phyloP scores from a whole-genome alignment of 352 stramenopile species.

The Peronospora farinosa region DNA sequence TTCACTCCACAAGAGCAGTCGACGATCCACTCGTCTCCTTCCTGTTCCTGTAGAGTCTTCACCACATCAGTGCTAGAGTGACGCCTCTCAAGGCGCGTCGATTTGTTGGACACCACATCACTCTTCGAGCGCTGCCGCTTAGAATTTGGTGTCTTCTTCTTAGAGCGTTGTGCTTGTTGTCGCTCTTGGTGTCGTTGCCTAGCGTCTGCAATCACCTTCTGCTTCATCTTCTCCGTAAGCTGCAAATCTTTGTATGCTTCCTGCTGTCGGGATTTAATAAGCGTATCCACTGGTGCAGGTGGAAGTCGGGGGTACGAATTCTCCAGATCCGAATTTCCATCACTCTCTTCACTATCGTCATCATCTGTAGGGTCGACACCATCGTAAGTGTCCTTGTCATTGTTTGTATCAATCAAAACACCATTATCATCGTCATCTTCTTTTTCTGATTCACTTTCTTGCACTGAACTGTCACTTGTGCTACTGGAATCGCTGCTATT shows the following conservation, averaged over 20 bases:
- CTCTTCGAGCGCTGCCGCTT: conserved; percentile 27
- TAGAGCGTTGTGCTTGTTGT: conserved; percentile 26
- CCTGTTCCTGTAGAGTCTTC: conserved; percentile 6
- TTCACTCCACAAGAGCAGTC: conserved; percentile 47
- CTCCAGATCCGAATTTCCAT: conserved; percentile 53
- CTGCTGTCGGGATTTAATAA: conserved; percentile 49
- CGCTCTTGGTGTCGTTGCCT: conserved; percentile 35
- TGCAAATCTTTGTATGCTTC: conserved; percentile 51
- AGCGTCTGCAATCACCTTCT: conserved; percentile 33
- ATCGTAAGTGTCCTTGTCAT: conserved; percentile 42
- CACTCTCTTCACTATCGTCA: conserved; percentile 40
- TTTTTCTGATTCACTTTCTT: conserved; percentile 27
- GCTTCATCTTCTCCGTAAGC: conserved; percentile 33
- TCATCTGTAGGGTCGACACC: conserved; percentile 30
- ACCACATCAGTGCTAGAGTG: conserved; percentile 9
- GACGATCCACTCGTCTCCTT: conserved; percentile 47
- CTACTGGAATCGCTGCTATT: conserved; percentile 33
- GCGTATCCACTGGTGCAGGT: conserved; percentile 44
- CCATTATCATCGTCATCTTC: conserved; percentile 23
- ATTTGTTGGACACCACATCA: conserved; percentile 20
- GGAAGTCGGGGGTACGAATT: conserved; percentile 56
- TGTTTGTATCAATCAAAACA: conserved; percentile 41
- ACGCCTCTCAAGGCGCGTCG: conserved; percentile 7
- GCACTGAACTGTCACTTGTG: conserved; percentile 29
- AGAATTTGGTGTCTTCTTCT: conserved; percentile 23